Conservation (phyloP, 1,139 yeast species). For the Diutina rugosa region DNA sequence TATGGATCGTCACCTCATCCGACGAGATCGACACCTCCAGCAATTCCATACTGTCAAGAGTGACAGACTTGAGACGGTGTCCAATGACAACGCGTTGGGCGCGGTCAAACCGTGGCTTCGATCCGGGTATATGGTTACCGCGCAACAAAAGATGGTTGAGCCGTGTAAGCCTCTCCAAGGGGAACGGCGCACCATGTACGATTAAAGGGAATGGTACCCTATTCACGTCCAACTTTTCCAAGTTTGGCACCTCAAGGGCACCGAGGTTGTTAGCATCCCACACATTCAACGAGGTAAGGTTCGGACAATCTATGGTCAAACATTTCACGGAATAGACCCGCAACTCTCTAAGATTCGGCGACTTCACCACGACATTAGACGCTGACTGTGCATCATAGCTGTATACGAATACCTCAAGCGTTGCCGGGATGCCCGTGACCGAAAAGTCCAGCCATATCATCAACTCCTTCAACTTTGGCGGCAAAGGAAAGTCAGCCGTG, state of each 20-base stretch:
- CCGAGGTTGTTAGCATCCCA: background rate
- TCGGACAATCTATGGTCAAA: background rate
- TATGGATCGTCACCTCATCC: no score
- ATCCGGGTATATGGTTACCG: no score
- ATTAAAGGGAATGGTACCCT: background rate
- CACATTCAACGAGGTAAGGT: background rate
- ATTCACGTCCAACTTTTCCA: background rate
- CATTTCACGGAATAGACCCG: no score
- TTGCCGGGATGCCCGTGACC: background rate
- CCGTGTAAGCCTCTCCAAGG: no score
- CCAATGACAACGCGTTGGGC: no score
- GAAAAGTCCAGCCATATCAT: background rate
- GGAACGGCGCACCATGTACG: no score
- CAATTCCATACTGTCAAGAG: no score
- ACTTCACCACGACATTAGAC: background rate
- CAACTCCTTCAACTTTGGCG: background rate
- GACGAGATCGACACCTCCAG: no score
- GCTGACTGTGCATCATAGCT: background rate
- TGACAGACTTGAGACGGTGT: no score
- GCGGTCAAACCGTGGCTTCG: no score
- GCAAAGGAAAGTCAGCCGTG: background rate
- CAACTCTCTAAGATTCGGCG: background rate
- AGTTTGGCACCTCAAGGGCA: background rate
- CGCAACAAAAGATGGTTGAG: no score
- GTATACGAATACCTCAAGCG: background rate